Evolutionary conservation across 805 yeast species (phyloP).

Genomic region (Saturnispora ahearnii): DNA sequence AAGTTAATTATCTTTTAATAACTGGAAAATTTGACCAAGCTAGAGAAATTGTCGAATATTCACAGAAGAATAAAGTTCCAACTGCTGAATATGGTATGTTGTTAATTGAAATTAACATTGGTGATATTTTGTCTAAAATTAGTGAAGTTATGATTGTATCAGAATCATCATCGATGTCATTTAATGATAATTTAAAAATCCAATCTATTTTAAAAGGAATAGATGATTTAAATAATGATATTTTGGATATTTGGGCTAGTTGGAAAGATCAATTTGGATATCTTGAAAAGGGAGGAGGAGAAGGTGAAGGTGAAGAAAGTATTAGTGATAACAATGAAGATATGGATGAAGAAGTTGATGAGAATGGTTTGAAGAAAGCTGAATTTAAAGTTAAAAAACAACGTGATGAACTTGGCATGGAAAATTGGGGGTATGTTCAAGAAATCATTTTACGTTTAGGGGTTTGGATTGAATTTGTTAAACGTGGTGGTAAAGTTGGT

Average conservation of each 20-base stretch:
- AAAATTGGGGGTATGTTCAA: conserved; percentile 5
- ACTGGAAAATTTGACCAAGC: conserved; percentile 6
- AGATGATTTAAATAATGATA: neutral
- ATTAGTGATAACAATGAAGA: neutral
- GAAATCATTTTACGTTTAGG: conserved; percentile 1
- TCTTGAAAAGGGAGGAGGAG: neutral
- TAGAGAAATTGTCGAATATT: neutral
- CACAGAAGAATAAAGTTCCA: neutral
- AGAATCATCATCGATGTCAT: neutral
- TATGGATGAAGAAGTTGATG: neutral
- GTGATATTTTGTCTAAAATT: conserved; percentile 1
- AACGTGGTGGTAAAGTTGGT: conserved; percentile 5
- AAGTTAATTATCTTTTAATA: neutral
- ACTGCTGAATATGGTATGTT: conserved; percentile 1
- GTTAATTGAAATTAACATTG: neutral
- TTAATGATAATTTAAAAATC: neutral
- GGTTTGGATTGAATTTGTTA: conserved; percentile 4
- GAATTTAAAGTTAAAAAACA: neutral
- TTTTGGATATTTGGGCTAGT: conserved; percentile 2
- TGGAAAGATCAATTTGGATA: conserved; percentile 6
- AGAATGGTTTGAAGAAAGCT: neutral
- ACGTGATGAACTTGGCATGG: conserved; percentile 4
- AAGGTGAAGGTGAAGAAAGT: conserved; percentile 30
- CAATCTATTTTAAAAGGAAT: neutral
- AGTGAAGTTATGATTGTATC: conserved; percentile 1